Percentiles rank a stretch among this genome's conserved stretches.
phyloP scores from a whole-genome alignment of 371 early-diverging fungal genomes.

The Rhizomucor pusillus region DNA sequence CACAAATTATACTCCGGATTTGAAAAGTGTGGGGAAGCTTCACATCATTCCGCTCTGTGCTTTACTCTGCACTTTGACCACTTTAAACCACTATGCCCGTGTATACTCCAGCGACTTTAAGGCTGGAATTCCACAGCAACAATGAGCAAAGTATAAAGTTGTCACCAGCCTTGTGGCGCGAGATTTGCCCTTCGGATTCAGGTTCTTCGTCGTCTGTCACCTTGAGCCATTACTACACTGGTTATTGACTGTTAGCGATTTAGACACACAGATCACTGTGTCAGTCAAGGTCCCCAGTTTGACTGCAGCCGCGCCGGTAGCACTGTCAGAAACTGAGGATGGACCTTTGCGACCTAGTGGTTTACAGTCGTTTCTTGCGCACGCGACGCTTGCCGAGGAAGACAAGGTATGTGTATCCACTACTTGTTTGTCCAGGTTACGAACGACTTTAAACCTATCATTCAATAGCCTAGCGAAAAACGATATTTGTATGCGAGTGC shows the following conservation, averaged over 20 bases:
- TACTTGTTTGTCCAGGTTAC: no score
- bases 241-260: no score
- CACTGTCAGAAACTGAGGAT: neutral
- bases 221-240: no score
- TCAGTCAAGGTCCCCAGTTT: slow-evolving; percentile 17
- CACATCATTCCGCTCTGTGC: no score
- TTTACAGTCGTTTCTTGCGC: slow-evolving; percentile 13
- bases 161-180: slow-evolving; percentile 17
- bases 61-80: no score
- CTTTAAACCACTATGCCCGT: slow-evolving; percentile 10
- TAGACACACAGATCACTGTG: no score
- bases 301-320: slow-evolving; percentile 8
- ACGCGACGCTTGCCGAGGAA: slow-evolving; percentile 8
- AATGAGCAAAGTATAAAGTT: slow-evolving; percentile 13
- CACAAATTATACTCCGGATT: no score
- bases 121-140: slow-evolving; percentile 4
- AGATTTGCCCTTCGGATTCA: slow-evolving; percentile 4
- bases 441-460: no score
- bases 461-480: slow-evolving; percentile 2
- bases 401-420: slow-evolving; percentile 1
- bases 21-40: no score
- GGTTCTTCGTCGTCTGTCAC: no score
- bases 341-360: neutral
- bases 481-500: slow-evolving; percentile 20
- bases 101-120: slow-evolving; percentile 10